Conservation (phyloP, 441 rosid genomes). For the Syzygium syzygioides region DNA sequence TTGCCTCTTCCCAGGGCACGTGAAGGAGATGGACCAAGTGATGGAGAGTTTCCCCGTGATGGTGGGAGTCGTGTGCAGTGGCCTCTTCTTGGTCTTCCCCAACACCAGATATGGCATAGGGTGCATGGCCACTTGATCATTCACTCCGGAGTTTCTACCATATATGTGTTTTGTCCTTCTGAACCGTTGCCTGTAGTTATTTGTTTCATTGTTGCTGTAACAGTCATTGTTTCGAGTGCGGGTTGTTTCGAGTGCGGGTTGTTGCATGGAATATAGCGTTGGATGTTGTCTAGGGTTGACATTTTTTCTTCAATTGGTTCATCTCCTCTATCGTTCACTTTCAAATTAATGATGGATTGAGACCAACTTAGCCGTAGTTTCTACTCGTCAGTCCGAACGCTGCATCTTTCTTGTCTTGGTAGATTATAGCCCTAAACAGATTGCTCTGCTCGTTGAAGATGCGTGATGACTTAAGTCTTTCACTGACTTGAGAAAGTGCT, state of each 20-base stretch:
- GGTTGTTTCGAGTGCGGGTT: background rate
- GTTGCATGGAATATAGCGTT: background rate
- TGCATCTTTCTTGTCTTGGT: background rate
- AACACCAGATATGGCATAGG: constrained; percentile 69
- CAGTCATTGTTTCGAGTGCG: background rate
- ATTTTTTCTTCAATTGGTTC: background rate
- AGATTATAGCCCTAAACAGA: background rate
- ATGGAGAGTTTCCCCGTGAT: constrained; percentile 88
- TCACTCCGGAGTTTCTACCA: background rate
- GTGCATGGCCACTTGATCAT: constrained; percentile 53
- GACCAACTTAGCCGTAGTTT: background rate
- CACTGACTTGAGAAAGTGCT: background rate
- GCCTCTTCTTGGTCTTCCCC: constrained; percentile 75
- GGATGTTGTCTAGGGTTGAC: background rate
- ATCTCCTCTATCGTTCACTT: background rate
- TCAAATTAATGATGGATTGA: background rate
- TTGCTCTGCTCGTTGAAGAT: background rate
- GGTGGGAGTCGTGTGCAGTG: constrained; percentile 72
- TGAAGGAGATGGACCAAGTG: constrained; percentile 80
- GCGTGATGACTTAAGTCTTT: background rate
- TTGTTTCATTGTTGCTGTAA: background rate
- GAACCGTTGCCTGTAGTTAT: background rate
- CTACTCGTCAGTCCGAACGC: background rate
- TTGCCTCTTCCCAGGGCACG: constrained; percentile 64
- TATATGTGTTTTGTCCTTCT: background rate